Percentiles rank a stretch among this genome's conserved stretches.
phyloP scores from a whole-genome alignment of 2,329 filamentous ascomycete genomes.

The Ceratocystis destructans region DNA sequence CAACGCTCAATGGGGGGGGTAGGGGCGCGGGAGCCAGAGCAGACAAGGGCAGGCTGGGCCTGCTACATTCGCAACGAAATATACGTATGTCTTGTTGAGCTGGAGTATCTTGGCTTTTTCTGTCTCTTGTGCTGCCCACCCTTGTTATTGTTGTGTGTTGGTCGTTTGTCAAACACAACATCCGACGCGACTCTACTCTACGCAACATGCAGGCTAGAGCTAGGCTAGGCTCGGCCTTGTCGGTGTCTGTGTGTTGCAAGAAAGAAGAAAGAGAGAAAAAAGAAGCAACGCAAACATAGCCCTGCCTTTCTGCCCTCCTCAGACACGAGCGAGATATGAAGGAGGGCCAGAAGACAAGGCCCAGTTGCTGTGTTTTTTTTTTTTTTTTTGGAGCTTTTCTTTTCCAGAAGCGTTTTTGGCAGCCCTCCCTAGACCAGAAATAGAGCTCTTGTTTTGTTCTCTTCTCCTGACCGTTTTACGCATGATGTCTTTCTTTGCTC shows the following conservation, averaged over 20 bases:
- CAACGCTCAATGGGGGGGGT: too few relatives aligned
- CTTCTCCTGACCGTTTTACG: neutral
- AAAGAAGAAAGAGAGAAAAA: neutral
- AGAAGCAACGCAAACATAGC: neutral
- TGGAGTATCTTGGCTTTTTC: too few relatives aligned
- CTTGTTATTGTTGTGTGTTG: too few relatives aligned
- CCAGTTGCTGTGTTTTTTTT: neutral
- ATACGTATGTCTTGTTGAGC: too few relatives aligned
- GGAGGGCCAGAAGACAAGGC: neutral
- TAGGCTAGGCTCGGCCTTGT: neutral
- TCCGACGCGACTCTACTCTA: too few relatives aligned
- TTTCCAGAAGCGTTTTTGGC: neutral
- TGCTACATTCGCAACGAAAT: too few relatives aligned
- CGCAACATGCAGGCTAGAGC: too few relatives aligned
- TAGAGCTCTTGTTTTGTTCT: neutral
- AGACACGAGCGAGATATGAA: conserved; percentile 7
- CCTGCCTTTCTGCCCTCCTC: neutral
- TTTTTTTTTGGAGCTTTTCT: neutral
- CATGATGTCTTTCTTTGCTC: neutral
- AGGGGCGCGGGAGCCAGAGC: too few relatives aligned
- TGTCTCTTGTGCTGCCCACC: too few relatives aligned
- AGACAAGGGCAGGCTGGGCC: too few relatives aligned
- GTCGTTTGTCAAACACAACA: too few relatives aligned
- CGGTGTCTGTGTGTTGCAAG: conserved; percentile 1
- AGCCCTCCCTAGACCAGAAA: neutral